Percentiles rank a stretch among this genome's conserved stretches.
These are phyloP conservation scores for Astragalus membranaceus DNA, from an alignment of 306 rosid species.

Conservation along the genomic window DNA sequence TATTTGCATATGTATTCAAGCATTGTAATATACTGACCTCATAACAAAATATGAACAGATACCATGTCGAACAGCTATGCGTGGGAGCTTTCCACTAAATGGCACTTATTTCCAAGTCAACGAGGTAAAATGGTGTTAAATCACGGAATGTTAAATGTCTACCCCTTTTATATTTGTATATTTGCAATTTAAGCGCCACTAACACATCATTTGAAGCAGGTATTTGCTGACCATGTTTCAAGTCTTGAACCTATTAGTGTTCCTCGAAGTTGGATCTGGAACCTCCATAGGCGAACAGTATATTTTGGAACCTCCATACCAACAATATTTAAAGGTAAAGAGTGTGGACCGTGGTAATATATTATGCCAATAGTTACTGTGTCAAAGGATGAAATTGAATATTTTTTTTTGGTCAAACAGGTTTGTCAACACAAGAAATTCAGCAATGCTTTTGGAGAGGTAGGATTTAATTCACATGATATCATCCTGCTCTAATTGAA, in stretches of 20 bases:
- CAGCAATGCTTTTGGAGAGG: conserved; percentile 95
- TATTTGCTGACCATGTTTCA: conserved; percentile 56
- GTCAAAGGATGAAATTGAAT: conserved; percentile 6
- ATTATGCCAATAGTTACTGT: not conserved
- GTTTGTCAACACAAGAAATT: conserved; percentile 74
- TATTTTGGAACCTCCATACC: conserved; percentile 62
- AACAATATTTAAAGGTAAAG: conserved; percentile 67
- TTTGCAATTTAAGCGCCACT: conserved; percentile 16
- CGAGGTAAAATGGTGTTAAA: conserved; percentile 48
- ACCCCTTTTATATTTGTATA: conserved; percentile 2
- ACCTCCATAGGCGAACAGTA: conserved; percentile 49
- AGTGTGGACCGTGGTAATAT: not conserved
- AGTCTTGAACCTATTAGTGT: conserved; percentile 52
- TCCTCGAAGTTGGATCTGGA: conserved; percentile 63
- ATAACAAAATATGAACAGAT: conserved; percentile 46
- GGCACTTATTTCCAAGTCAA: conserved; percentile 98
- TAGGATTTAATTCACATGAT: conserved; percentile 26
- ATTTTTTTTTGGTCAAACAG: conserved; percentile 39
- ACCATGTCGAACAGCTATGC: conserved; percentile 94
- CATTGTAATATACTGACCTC: conserved; percentile 19
- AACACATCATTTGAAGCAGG: conserved; percentile 29
- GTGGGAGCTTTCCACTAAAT: conserved; percentile 90
- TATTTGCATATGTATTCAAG: conserved; percentile 4
- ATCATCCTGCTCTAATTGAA: conserved; percentile 11
- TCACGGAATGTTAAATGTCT: not conserved